These are phyloP conservation scores for Colletotrichum orbiculare DNA, from an alignment of 2,329 filamentous ascomycete genomes.

Conservation along the genomic window DNA sequence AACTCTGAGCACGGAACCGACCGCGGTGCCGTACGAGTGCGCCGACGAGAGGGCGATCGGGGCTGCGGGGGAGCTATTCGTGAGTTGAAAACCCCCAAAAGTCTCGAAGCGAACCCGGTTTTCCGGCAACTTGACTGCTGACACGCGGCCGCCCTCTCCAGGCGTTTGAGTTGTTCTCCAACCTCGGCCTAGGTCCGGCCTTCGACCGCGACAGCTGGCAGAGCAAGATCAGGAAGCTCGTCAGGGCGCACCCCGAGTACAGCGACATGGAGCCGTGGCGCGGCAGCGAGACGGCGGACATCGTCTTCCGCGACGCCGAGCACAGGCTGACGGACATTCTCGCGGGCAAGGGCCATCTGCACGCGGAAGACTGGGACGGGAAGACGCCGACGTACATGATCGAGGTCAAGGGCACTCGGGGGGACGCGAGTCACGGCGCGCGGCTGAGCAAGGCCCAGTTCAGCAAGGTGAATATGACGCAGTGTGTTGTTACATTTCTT, in stretches of 20 bases:
- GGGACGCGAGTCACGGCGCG: slow-evolving; percentile 51
- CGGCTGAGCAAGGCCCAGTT: slow-evolving; percentile 60
- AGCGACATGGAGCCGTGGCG: slow-evolving; percentile 51
- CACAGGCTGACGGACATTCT: slow-evolving; percentile 49
- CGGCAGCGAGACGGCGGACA: slow-evolving; percentile 57
- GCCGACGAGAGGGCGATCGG: slow-evolving; percentile 35
- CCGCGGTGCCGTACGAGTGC: slow-evolving; percentile 8
- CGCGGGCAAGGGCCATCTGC: slow-evolving; percentile 48
- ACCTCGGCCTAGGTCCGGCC: slow-evolving; percentile 40
- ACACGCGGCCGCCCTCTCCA: slow-evolving; percentile 36
- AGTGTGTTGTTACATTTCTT: slow-evolving; percentile 11
- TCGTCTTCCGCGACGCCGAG: slow-evolving; percentile 54
- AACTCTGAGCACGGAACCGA: not conserved
- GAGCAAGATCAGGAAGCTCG: slow-evolving; percentile 58
- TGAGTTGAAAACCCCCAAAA: slow-evolving; percentile 16
- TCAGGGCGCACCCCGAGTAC: slow-evolving; percentile 53
- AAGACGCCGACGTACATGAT: slow-evolving; percentile 54
- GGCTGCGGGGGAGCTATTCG: slow-evolving; percentile 40
- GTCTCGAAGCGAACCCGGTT: not conserved
- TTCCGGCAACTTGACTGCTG: not conserved
- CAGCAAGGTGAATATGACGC: slow-evolving; percentile 45
- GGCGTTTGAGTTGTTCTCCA: slow-evolving; percentile 55
- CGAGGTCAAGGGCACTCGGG: slow-evolving; percentile 62
- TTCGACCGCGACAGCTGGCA: slow-evolving; percentile 58
- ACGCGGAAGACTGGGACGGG: slow-evolving; percentile 40